A percentile compares a stretch with the other conserved stretches of the same genome.
These are phyloP conservation scores for Pseudogymnoascus sp. DNA, from an alignment of 2,329 filamentous ascomycete genomes.

Conservation along the genomic window DNA sequence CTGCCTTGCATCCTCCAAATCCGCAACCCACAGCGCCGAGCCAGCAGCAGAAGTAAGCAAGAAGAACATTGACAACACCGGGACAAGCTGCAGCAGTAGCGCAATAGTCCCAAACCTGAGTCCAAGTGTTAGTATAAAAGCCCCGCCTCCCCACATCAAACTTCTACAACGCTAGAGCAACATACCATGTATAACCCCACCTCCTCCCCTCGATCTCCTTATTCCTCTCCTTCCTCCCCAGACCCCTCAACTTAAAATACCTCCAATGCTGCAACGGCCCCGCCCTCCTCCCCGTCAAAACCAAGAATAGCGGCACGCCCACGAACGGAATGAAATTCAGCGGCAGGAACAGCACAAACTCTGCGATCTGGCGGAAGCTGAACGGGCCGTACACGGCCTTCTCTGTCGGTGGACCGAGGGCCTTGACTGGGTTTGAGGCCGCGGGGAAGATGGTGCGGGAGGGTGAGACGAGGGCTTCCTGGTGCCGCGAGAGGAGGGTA, in stretches of 20 bases:
- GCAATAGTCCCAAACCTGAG: conserved; percentile 72
- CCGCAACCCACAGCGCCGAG: conserved; percentile 76
- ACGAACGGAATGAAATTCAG: conserved; percentile 81
- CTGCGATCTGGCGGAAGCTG: conserved; percentile 80
- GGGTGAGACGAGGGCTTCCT: conserved; percentile 58
- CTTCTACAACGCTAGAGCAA: neutral
- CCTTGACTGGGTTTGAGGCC: conserved; percentile 63
- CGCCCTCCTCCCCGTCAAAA: conserved; percentile 78
- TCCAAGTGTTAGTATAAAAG: neutral
- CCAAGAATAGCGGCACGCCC: conserved; percentile 75
- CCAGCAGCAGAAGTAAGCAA: conserved; percentile 79
- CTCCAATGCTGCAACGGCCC: conserved; percentile 87
- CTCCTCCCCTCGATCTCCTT: conserved; percentile 56
- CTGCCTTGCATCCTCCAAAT: conserved; percentile 52
- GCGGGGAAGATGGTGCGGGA: conserved; percentile 59
- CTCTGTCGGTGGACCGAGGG: conserved; percentile 72
- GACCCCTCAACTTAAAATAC: conserved; percentile 73
- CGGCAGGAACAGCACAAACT: conserved; percentile 70
- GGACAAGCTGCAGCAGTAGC: conserved; percentile 77
- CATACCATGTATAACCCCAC: conserved; percentile 78
- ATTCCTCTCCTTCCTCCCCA: conserved; percentile 66
- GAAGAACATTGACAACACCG: conserved; percentile 88
- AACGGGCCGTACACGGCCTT: conserved; percentile 78
- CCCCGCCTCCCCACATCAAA: neutral
- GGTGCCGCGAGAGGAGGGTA: conserved; percentile 28